Evolutionary conservation across 306 rosid species (phyloP), one percentile per base, ranked within the genome.

Genomic region (Vicia sativa): DNA sequence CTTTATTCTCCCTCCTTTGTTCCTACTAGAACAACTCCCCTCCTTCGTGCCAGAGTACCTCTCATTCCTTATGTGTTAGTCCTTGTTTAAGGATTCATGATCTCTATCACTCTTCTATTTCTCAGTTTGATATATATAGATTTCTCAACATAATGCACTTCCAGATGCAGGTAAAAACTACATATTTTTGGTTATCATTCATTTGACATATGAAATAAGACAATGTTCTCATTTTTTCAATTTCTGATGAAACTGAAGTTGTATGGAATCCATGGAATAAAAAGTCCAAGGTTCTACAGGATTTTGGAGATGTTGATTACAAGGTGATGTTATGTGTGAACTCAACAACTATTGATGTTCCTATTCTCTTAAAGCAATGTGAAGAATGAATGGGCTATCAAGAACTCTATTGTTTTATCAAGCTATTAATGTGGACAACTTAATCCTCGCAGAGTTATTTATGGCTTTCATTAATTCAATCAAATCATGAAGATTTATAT

Each of bases 231-330:
- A 65, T n/a, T 14, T 59, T 2, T 21, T 21, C 39, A 41, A 14
- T 34, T 19, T 52, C 64, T 67, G 13, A 50, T 26, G 76, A n/a
- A 48, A 29, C 11, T 70, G 59, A 78, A 89, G 90, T 67, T 72
- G 92, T 86, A 19, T 89, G 96, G 92, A 89, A 89, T 80, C 96
- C 96, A 1, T 84, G 96, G 96, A 76, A 74, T 65, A 89, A 65
- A 63, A 89, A 83, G 80, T 82, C 84, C 10, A 89, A 79, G 79
- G 81, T 80, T 44, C 69, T 86, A 18, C 61, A 79, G 28, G 96
- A 89, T 67, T 73, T 89, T 72, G 88, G 88, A 29, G 90, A 73
- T 54, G 90, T 77, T 65, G 92, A 89, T 75, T 89, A 89, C 87
- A 83, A 81, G 76, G 60, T 62, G 34, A 84, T 89, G 96, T 41